Base-by-base conservation (phyloP, 805 yeast species). In the Wickerhamomyces hampshirensis region DNA sequence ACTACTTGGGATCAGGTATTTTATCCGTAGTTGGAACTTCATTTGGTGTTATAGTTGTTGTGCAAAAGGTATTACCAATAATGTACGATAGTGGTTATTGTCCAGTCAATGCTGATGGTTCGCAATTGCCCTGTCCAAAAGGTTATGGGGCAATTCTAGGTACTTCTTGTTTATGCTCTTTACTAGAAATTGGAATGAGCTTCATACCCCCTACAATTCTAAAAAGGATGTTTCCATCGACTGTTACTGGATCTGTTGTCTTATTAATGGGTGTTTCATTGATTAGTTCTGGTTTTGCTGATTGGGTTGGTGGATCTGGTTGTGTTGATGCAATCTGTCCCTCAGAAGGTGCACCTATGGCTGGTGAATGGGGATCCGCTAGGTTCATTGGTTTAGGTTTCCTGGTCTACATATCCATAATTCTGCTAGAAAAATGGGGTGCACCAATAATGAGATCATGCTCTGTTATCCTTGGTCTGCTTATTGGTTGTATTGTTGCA, bases 361-460 rank as follows among this genome's bases (percentile, higher is more conserved):
- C 70, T 13, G 69, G 73, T 33, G 71, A 71, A 5, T 88, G 91
- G 89, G 96, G 96, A 4, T 76, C 89, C 11, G 95, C 96, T n/a
- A 73, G 80, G 55, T 88, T 81, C 55, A 63, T 88, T 47, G 97
- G 96, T 31, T 68, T 88, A 24, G 96, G 96, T 3, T 86, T 88
- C 68, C 63, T 82, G 23, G 96, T 87, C 8, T 85, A 75, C 53
- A 68, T 76, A 19, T 65, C 87, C 5, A 86, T 88, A 51, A 71
- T 88, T 40, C 42, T 85, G 27, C 73, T 82, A 51, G 96, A 88
- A 59, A 77, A 77, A 58, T 88, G 84, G 74, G 97, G 97, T 26
- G 77, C 96, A 10, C 97, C 97, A 38, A 83, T 88, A 51, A 84
- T 88, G 93, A 86, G 83, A 57, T 84, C 95, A 1, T 86, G 95